Conservation (phyloP, 176 grass and related monocot genomes). For the Canna indica region DNA sequence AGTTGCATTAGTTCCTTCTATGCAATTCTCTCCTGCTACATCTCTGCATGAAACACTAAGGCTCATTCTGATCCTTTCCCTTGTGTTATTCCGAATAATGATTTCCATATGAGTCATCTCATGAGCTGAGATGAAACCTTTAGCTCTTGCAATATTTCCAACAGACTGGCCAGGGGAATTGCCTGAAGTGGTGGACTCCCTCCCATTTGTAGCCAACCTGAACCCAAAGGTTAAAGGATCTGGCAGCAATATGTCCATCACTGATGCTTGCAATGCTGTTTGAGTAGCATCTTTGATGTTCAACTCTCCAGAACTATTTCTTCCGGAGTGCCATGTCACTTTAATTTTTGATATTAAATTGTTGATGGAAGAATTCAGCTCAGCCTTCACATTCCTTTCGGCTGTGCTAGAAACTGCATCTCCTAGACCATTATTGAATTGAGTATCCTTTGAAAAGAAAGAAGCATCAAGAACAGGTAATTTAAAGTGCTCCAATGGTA, state of each 20-base stretch:
- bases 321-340: constrained; percentile 90
- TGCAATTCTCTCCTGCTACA: constrained; percentile 87
- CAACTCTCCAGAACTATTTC: constrained; percentile 91
- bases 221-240: constrained; percentile 93
- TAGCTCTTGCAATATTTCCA: constrained; percentile 27
- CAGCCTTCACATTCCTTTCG: constrained; percentile 88
- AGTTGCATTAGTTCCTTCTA: constrained; percentile 63
- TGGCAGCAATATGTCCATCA: constrained; percentile 86
- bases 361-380: constrained; percentile 77
- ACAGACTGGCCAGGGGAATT: constrained; percentile 18
- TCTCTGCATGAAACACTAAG: constrained; percentile 83
- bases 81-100: constrained; percentile 83
- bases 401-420: constrained; percentile 34
- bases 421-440: constrained; percentile 31
- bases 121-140: constrained; percentile 63
- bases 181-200: constrained; percentile 1
- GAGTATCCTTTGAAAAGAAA: constrained; percentile 60
- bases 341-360: constrained; percentile 97
- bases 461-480: constrained; percentile 85
- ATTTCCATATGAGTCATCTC: constrained; percentile 82
- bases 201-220: constrained; percentile 44
- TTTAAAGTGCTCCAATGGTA: constrained; percentile 94
- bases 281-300: constrained; percentile 96
- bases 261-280: constrained; percentile 75
- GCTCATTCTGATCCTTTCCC: constrained; percentile 76